Conservation (phyloP, 768 basidiomycete species). For the Naganishia randhawae region DNA sequence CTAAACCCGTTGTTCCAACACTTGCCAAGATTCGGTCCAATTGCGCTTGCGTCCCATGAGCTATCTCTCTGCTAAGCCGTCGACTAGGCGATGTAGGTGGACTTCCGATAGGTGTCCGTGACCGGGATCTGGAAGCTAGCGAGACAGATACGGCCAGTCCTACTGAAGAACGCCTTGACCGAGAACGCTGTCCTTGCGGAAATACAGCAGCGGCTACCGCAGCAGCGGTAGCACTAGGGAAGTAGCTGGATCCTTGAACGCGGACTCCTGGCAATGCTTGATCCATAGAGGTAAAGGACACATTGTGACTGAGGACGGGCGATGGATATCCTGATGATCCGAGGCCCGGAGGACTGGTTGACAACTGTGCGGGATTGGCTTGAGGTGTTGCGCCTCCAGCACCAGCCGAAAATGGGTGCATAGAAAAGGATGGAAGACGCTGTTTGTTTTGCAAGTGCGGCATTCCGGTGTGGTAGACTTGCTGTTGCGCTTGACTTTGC, state of each 20-base stretch:
- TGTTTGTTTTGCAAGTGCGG: not conserved
- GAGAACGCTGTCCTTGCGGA: slow-evolving; percentile 16
- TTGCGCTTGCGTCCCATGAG: slow-evolving; percentile 2
- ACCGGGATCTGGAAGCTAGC: slow-evolving; percentile 23
- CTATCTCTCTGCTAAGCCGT: slow-evolving; percentile 21
- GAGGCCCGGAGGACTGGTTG: slow-evolving; percentile 16
- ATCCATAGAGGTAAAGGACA: slow-evolving; percentile 22
- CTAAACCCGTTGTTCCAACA: not conserved
- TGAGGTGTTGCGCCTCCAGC: not conserved
- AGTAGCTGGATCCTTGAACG: slow-evolving; percentile 1
- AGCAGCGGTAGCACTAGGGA: not conserved
- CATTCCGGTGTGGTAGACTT: not conserved
- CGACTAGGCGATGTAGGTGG: slow-evolving; percentile 23
- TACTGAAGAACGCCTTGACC: slow-evolving; percentile 30
- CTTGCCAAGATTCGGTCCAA: slow-evolving; percentile 12
- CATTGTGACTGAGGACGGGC: slow-evolving; percentile 22
- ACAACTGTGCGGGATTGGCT: not conserved
- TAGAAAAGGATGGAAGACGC: slow-evolving; percentile 14
- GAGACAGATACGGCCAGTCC: slow-evolving; percentile 31
- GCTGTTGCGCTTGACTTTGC: not conserved
- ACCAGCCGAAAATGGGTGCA: slow-evolving; percentile 9
- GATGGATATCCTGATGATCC: slow-evolving; percentile 1
- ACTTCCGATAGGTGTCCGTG: slow-evolving; percentile 24
- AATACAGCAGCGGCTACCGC: not conserved
- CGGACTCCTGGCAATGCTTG: slow-evolving; percentile 18